Evolutionary conservation across 345 rosid species (phyloP).

Genomic region (Pistacia atlantica): DNA sequence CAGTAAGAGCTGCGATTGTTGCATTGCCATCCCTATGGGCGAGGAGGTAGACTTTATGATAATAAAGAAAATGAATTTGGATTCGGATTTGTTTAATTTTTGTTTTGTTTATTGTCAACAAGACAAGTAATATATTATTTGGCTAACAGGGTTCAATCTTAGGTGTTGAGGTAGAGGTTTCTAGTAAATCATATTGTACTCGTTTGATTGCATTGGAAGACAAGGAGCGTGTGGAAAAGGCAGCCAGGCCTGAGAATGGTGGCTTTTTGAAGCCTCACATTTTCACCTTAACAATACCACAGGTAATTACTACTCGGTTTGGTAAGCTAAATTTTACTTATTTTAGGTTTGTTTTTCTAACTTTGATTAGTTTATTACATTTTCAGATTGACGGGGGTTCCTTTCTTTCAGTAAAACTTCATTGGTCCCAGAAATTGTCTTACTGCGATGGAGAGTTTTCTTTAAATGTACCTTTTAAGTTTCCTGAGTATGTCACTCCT

Average conservation of each 20-base stretch:
- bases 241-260: constrained; percentile 47
- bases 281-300: constrained; percentile 73
- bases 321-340: not conserved
- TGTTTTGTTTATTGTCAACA: not conserved
- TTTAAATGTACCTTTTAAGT: constrained; percentile 68
- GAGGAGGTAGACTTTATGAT: constrained; percentile 54
- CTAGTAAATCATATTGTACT: constrained; percentile 59
- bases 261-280: constrained; percentile 69
- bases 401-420: constrained; percentile 59
- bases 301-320: constrained; percentile 38
- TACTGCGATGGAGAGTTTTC: constrained; percentile 59
- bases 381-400: constrained; percentile 88
- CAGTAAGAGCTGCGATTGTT: constrained; percentile 83
- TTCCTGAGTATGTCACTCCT: constrained; percentile 87
- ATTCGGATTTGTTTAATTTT: not conserved
- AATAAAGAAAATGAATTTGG: not conserved
- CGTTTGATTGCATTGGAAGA: constrained; percentile 49
- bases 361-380: not conserved
- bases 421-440: constrained; percentile 77
- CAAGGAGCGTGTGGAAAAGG: constrained; percentile 43
- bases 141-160: constrained; percentile 98
- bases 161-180: constrained; percentile 87
- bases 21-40: constrained; percentile 85
- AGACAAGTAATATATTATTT: constrained; percentile 42
- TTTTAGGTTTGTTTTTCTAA: not conserved